Evolutionary conservation across 352 stramenopile genomes (phyloP), one percentile per base, ranked within the genome.

Genomic region (Phytopythium mirpurense): DNA sequence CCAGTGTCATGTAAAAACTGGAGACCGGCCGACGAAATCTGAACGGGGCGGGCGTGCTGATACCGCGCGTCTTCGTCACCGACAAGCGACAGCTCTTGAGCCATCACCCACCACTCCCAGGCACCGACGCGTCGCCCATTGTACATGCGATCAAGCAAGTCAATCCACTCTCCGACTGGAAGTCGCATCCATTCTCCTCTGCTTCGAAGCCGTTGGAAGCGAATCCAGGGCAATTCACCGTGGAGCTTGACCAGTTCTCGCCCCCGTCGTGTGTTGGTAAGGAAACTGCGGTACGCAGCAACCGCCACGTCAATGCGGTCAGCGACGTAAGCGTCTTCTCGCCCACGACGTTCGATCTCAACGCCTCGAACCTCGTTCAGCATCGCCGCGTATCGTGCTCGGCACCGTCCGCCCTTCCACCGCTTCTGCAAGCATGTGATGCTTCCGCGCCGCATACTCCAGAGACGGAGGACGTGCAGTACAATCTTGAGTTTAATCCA

Each of bases 281-380:
- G 32, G 29, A 72, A 72, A 2, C 29, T n/a, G 19, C 43, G 51
- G 19, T 69, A 72, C 26, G 29, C 38, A 6, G 27, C 4, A 19
- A 34, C 21, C 6, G 52, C 43, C 14, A 41, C 41, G 0, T n/a
- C 24, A 9, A 68, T 24, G 2, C 47, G 63, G 2, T 9, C 16
- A 31, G 59, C 46, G n/a, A 68, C 56, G 16, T 63, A 70, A 9
- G 53, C 48, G 16, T 74, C 65, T 52, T 74, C 65, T 34, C 47
- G 38, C 37, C 7, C 31, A 5, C 56, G 52, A 18, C 66, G 56
- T n/a, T 26, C 29, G 24, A 9, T 34, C 23, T 74, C 60, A 0
- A 32, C 14, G 21, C 19, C 24, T 21, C 16, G 53, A 7, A 52
- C 24, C 2, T 51, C 34, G 31, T 31, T 34, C 15, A 69, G 31